A percentile compares a stretch with the other conserved stretches of the same genome.
phyloP scores from a whole-genome alignment of 1,284 basidiomycete species.

The Anthracocystis panici-leucophaei region DNA sequence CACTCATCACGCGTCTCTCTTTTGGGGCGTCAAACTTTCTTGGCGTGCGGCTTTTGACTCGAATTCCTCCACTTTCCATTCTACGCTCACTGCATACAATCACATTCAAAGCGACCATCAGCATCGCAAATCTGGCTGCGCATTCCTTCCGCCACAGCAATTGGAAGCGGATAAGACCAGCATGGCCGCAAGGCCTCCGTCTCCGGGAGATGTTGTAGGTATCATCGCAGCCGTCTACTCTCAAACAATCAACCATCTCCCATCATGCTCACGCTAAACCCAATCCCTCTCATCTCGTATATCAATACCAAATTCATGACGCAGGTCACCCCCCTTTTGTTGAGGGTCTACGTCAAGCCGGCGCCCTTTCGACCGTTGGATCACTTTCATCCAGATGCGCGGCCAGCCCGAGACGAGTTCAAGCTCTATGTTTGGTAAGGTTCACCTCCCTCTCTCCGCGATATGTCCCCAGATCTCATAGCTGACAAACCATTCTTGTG shows the following conservation, averaged over 20 bases:
- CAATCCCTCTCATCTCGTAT: neutral
- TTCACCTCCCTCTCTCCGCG: neutral
- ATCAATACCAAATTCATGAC: neutral
- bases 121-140: neutral
- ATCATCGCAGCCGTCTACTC: neutral
- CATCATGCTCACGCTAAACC: neutral
- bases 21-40: neutral
- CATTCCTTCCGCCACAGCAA: neutral
- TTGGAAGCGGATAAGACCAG: neutral
- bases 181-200: constrained; percentile 41
- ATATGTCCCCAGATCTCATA: neutral
- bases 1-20: constrained; percentile 21
- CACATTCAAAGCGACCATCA: neutral
- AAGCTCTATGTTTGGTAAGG: constrained; percentile 57
- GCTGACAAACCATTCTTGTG: neutral
- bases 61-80: constrained; percentile 17
- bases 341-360: constrained; percentile 38
- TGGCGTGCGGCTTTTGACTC: neutral
- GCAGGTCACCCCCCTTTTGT: constrained; percentile 49
- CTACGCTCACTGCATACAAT: constrained; percentile 3
- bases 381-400: constrained; percentile 37
- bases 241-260: neutral
- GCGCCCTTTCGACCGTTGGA: constrained; percentile 43
- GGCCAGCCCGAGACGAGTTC: constrained; percentile 37
- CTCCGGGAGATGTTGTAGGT: constrained; percentile 48